Evolutionary conservation across 805 yeast genomes (phyloP).

Genomic region (Kodamaea hsintzibuensis): DNA sequence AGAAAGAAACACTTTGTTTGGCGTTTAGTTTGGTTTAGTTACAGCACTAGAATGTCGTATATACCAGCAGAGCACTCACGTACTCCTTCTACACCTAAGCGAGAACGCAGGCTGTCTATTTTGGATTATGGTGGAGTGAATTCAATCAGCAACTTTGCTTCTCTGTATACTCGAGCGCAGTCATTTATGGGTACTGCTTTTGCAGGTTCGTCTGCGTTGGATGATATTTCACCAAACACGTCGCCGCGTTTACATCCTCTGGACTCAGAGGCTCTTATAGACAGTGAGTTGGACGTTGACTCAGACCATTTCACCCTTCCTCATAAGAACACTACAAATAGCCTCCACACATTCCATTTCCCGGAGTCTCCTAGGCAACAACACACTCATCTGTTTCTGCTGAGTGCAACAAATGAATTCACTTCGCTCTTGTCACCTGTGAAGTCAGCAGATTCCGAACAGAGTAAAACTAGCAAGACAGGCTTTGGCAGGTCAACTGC

Average conservation of each 20-base stretch:
- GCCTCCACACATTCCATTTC: constrained; percentile 5
- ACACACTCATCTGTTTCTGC: constrained; percentile 1
- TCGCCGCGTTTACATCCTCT: constrained; percentile 16
- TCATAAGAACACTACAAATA: background rate
- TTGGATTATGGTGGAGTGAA: constrained; percentile 37
- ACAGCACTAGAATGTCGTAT: background rate
- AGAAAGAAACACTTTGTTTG: background rate
- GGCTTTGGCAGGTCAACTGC: constrained; percentile 51
- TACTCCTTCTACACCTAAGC: background rate
- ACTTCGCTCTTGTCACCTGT: constrained; percentile 4
- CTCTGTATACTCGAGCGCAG: constrained; percentile 41
- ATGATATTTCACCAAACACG: constrained; percentile 24
- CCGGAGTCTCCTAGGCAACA: constrained; percentile 4
- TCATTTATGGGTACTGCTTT: constrained; percentile 17
- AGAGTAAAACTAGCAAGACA: background rate
- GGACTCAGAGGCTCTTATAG: constrained; percentile 11
- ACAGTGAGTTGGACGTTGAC: constrained; percentile 11
- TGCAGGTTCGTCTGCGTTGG: constrained; percentile 11
- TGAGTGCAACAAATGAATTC: background rate
- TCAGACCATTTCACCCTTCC: background rate
- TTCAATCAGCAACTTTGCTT: constrained; percentile 40
- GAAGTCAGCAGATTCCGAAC: constrained; percentile 2
- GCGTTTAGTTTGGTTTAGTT: background rate
- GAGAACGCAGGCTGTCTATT: constrained; percentile 26
- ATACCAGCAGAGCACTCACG: background rate